Evolutionary conservation across 352 stramenopile genomes (phyloP).

Genomic region (Pythium diclinum): DNA sequence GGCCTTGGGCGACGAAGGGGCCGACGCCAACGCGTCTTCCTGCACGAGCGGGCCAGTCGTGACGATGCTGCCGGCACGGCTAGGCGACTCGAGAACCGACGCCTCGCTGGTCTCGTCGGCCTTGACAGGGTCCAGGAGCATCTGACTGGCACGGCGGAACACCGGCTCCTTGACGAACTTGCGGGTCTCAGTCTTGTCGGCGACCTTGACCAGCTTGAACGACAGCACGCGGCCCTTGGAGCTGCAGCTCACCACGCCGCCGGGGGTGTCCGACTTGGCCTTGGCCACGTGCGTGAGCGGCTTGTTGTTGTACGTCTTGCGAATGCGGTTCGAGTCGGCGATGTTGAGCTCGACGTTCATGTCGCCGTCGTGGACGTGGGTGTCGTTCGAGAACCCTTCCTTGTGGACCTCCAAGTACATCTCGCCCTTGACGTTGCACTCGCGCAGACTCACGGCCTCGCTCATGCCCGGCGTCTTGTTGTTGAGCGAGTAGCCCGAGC

Average conservation of each 20-base stretch:
- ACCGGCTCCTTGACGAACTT: constrained; percentile 52
- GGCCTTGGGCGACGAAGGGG: constrained; percentile 9
- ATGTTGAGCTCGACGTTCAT: constrained; percentile 41
- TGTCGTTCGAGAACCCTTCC: constrained; percentile 40
- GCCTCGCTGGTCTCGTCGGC: constrained; percentile 50
- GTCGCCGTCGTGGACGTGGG: constrained; percentile 48
- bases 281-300: constrained; percentile 44
- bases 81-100: constrained; percentile 46
- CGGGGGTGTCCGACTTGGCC: constrained; percentile 42
- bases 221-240: constrained; percentile 40
- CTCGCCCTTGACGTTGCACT: constrained; percentile 54
- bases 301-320: constrained; percentile 64
- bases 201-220: constrained; percentile 39
- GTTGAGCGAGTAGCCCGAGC: constrained; percentile 67
- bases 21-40: constrained; percentile 2
- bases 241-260: constrained; percentile 46
- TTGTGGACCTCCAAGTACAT: constrained; percentile 72
- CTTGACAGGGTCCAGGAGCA: constrained; percentile 39
- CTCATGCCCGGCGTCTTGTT: constrained; percentile 62
- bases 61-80: constrained; percentile 38
- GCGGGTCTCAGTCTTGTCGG: constrained; percentile 27
- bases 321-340: constrained; percentile 72
- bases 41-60: constrained; percentile 8
- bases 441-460: constrained; percentile 56
- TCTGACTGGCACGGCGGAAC: constrained; percentile 42